Percentiles rank a stretch among this genome's conserved stretches.
These are phyloP conservation scores for Barnettozyma siamensis DNA, from an alignment of 805 yeast genomes.

Conservation along the genomic window DNA sequence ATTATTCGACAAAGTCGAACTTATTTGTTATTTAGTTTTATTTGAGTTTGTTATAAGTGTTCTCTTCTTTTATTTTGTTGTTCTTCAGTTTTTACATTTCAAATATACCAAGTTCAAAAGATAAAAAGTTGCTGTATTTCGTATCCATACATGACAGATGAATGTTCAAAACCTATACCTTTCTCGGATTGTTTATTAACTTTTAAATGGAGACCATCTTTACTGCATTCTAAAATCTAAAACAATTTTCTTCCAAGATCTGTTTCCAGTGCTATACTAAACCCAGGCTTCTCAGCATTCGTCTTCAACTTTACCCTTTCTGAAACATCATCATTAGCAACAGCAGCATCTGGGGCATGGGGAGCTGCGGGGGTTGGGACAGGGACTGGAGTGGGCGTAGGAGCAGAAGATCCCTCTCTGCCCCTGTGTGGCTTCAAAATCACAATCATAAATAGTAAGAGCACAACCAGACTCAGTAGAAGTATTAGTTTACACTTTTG, in stretches of 20 bases:
- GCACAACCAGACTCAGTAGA: constrained; percentile 61
- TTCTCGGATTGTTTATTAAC: too few species aligned
- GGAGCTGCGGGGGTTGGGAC: constrained; percentile 1
- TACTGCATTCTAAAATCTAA: neutral
- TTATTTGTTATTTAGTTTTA: neutral
- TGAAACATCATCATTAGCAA: neutral
- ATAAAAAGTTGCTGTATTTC: too few species aligned
- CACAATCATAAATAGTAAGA: constrained; percentile 64
- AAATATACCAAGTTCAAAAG: too few species aligned
- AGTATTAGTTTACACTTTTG: constrained; percentile 87
- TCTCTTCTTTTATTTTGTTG: neutral
- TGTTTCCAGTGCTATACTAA: neutral
- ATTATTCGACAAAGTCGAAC: too few species aligned
- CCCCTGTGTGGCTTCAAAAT: constrained; percentile 52
- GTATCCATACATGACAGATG: too few species aligned
- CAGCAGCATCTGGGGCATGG: neutral
- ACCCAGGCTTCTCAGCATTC: neutral
- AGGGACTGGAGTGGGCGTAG: too few species aligned
- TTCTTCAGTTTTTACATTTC: too few species aligned
- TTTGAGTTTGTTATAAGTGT: too few species aligned
- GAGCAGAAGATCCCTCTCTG: constrained; percentile 13
- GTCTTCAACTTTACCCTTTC: neutral
- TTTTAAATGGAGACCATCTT: too few species aligned
- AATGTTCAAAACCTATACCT: too few species aligned
- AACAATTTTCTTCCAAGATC: too few species aligned